These are phyloP conservation scores for Echium plantagineum DNA, from an alignment of 257 asterid genomes.

Conservation along the genomic window DNA sequence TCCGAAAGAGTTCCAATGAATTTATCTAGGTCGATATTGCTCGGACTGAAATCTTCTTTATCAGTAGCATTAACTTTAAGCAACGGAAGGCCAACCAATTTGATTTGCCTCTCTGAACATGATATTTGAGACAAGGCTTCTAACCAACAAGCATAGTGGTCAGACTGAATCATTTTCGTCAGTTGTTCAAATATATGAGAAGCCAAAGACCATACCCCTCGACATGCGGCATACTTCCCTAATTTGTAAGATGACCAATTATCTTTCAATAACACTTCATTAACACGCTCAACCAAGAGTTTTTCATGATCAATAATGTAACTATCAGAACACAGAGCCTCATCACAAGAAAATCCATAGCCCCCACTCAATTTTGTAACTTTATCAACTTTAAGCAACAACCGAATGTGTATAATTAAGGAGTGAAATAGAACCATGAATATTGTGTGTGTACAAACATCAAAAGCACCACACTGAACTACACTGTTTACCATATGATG, in stretches of 20 bases:
- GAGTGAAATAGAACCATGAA: conserved; percentile 43
- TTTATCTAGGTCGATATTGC: conserved; percentile 12
- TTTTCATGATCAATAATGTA: conserved; percentile 36
- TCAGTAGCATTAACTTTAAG: conserved; percentile 13
- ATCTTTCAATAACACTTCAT: conserved; percentile 30
- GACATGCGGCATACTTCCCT: conserved; percentile 65
- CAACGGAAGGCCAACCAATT: conserved; percentile 17
- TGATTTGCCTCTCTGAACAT: conserved; percentile 46
- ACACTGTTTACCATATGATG: conserved; percentile 42
- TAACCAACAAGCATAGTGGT: conserved; percentile 50
- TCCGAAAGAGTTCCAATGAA: conserved; percentile 30
- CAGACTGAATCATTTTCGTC: conserved; percentile 32
- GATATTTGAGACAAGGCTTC: conserved; percentile 53
- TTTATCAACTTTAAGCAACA: conserved; percentile 22
- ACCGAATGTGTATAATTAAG: conserved; percentile 17
- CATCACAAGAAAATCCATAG: conserved; percentile 12
- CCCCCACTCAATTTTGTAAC: conserved; percentile 11
- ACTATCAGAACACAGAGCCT: conserved; percentile 17
- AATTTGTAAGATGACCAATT: conserved; percentile 62
- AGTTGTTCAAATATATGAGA: conserved; percentile 60
- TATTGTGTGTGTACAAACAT: conserved; percentile 22
- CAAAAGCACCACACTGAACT: conserved; percentile 25
- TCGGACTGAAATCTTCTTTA: conserved; percentile 13
- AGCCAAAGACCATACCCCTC: conserved; percentile 76
- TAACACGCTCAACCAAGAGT: conserved; percentile 31